Percentiles rank a stretch among this genome's conserved stretches.
Conservation (phyloP, 768 basidiomycete genomes). For the Hypholoma fasciculare region DNA sequence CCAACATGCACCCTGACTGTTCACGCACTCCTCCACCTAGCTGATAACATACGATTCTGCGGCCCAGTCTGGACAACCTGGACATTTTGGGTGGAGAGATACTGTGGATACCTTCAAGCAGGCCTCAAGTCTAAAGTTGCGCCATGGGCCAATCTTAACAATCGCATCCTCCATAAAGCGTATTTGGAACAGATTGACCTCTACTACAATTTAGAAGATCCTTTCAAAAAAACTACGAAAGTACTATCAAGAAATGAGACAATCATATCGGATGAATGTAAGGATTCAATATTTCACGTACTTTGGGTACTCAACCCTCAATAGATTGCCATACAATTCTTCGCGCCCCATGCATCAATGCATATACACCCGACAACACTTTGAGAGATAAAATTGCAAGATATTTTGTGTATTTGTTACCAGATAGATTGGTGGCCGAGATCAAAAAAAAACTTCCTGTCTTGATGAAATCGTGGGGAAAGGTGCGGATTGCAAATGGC, state of each 20-base stretch:
- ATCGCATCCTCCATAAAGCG: constrained; percentile 19
- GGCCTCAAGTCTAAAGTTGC: constrained; percentile 18
- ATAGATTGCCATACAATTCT: not conserved
- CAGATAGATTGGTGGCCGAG: too few relatives aligned
- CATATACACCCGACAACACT: not conserved
- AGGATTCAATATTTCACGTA: not conserved
- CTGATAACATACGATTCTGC: constrained; percentile 25
- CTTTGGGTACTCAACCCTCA: too few relatives aligned
- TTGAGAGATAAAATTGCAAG: not conserved
- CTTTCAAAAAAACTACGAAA: not conserved
- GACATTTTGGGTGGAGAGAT: constrained; percentile 36
- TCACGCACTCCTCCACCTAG: constrained; percentile 34
- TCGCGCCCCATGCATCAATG: not conserved
- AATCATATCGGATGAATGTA: not conserved
- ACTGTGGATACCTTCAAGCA: constrained; percentile 27
- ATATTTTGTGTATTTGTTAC: not conserved
- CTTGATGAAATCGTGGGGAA: not conserved
- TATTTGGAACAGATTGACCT: constrained; percentile 24
- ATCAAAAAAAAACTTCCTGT: not conserved
- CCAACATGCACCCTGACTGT: constrained; percentile 29
- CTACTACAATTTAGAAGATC: constrained; percentile 22
- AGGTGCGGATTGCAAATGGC: not conserved
- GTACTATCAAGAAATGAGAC: not conserved
- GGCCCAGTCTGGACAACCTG: constrained; percentile 35
- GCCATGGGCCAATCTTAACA: constrained; percentile 29